These are phyloP conservation scores for Xylaria cubensis DNA, from an alignment of 495 filamentous ascomycete genomes.

Conservation along the genomic window DNA sequence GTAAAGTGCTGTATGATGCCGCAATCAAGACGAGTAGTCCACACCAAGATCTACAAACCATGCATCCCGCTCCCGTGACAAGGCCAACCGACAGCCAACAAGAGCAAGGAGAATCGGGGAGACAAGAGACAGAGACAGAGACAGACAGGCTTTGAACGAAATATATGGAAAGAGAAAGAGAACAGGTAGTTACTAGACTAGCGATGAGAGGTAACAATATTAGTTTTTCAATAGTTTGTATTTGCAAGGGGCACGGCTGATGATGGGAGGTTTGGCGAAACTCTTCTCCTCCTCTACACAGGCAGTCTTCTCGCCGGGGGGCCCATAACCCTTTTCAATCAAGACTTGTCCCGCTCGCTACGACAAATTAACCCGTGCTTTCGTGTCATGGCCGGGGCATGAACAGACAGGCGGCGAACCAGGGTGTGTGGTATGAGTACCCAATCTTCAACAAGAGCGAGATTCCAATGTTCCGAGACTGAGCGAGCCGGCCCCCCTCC, in stretches of 20 bases:
- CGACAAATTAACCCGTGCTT: background rate
- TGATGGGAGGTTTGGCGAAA: background rate
- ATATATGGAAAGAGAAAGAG: background rate
- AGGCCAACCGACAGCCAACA: slow-evolving; percentile 18
- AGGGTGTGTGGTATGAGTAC: background rate
- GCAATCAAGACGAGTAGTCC: slow-evolving; percentile 7
- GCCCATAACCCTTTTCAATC: slow-evolving; percentile 11
- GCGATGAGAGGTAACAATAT: background rate
- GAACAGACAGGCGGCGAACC: background rate
- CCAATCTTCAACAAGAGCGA: slow-evolving; percentile 2
- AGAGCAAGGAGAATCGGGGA: slow-evolving; percentile 6
- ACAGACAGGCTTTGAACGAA: background rate
- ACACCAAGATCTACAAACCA: slow-evolving; percentile 14
- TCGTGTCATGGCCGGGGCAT: background rate
- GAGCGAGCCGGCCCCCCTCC: background rate
- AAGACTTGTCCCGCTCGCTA: background rate
- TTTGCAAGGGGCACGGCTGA: background rate
- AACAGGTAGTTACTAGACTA: background rate
- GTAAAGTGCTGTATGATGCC: slow-evolving; percentile 24
- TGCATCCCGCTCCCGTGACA: slow-evolving; percentile 19
- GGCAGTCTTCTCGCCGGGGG: slow-evolving; percentile 1
- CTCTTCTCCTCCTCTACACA: slow-evolving; percentile 4
- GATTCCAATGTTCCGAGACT: background rate
- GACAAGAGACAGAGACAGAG: background rate
- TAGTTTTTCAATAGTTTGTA: background rate